Evolutionary conservation across 1,284 basidiomycete genomes (phyloP).

Genomic region (Ustilago lituana): DNA sequence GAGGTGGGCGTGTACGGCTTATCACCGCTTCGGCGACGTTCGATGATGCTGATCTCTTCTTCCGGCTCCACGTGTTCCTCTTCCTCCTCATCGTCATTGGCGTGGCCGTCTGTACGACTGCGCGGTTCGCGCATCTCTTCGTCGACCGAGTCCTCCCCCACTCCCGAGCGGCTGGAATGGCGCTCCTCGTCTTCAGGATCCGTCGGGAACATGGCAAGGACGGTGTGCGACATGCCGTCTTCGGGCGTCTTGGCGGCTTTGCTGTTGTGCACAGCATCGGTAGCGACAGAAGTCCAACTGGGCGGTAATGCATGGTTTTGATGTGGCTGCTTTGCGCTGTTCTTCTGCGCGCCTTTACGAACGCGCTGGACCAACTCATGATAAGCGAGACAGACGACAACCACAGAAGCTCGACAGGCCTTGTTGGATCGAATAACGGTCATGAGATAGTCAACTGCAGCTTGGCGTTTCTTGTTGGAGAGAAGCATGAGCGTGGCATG

Average conservation of each 20-base stretch:
- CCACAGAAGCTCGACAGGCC: slow-evolving; percentile 48
- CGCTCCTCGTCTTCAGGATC: slow-evolving; percentile 14
- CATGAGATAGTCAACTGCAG: slow-evolving; percentile 50
- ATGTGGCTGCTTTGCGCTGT: slow-evolving; percentile 2
- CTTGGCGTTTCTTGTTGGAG: slow-evolving; percentile 37
- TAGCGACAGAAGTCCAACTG: slow-evolving; percentile 27
- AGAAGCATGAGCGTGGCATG: slow-evolving; percentile 42
- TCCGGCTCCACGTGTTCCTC: slow-evolving; percentile 21
- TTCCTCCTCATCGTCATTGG: slow-evolving; percentile 13
- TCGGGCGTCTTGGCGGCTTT: not conserved
- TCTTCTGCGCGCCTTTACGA: slow-evolving; percentile 15
- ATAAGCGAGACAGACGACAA: slow-evolving; percentile 52
- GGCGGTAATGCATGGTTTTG: slow-evolving; percentile 2
- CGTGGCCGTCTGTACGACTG: no score
- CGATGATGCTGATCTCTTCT: slow-evolving; percentile 26
- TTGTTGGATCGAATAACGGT: slow-evolving; percentile 34
- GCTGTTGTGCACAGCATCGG: slow-evolving; percentile 20
- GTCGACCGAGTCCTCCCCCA: not conserved
- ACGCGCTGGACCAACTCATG: slow-evolving; percentile 48
- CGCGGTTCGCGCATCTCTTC: slow-evolving; percentile 1
- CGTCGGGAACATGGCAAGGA: slow-evolving; percentile 22
- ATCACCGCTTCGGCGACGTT: slow-evolving; percentile 1
- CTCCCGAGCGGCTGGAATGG: not conserved
- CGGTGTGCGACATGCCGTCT: slow-evolving; percentile 18
- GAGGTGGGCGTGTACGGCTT: not conserved